Percentiles rank a stretch among this genome's conserved stretches.
Conservation (phyloP, 257 asterid genomes). For the Echites panduratus region DNA sequence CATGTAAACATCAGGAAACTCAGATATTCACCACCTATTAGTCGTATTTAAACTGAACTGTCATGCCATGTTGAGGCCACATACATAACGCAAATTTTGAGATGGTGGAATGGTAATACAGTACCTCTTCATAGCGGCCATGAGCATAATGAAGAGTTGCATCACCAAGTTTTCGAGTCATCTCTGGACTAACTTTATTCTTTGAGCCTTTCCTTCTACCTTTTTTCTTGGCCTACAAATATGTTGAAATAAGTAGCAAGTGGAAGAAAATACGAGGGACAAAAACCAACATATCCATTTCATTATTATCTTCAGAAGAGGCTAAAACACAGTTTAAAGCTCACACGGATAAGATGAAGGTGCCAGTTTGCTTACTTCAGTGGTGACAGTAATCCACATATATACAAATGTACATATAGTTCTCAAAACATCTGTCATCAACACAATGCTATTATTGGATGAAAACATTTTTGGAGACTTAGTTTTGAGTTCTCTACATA, state of each 20-base stretch:
- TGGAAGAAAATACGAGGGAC: not conserved
- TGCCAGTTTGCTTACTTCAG: not conserved
- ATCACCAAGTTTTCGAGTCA: slow-evolving; percentile 68
- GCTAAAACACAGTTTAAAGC: not conserved
- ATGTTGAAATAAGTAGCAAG: slow-evolving; percentile 14
- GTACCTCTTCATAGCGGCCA: slow-evolving; percentile 69
- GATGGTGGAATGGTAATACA: slow-evolving; percentile 4
- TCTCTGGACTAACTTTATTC: slow-evolving; percentile 52
- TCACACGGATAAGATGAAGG: not conserved
- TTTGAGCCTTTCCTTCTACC: slow-evolving; percentile 72
- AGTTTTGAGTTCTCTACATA: not conserved
- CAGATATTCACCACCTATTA: not conserved
- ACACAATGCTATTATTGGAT: not conserved
- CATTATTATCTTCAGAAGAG: slow-evolving; percentile 3
- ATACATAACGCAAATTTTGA: not conserved
- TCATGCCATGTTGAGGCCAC: not conserved
- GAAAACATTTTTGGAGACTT: not conserved
- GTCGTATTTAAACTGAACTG: not conserved
- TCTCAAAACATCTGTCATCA: not conserved
- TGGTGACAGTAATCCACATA: not conserved
- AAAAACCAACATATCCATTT: not conserved
- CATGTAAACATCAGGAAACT: not conserved
- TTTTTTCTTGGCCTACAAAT: slow-evolving; percentile 37
- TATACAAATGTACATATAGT: not conserved
- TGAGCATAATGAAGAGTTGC: slow-evolving; percentile 70